Base-by-base conservation (phyloP, 768 basidiomycete species). In the Rhodotorula paludigena region DNA sequence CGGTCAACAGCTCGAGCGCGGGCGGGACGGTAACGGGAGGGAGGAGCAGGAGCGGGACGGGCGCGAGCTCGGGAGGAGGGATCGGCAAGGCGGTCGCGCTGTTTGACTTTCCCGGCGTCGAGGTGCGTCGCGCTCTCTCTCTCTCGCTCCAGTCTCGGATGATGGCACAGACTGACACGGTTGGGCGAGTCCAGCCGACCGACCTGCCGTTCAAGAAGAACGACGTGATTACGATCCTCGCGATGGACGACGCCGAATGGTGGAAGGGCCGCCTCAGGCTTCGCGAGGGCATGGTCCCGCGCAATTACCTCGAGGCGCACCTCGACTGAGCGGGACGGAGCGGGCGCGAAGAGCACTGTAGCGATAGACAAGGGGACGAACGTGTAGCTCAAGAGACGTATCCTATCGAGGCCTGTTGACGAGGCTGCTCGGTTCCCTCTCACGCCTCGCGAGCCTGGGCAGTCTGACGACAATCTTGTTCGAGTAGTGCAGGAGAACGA, bases 191-290 rank as follows among this genome's bases (percentile, higher is more conserved):
- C 21, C 41, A 71, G 70, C 28, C 61, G 23, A 68, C 64, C 16
- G 73, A 74, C 58, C 53, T 74, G n/a, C 60, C 73, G 18, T 74
- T 74, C 59, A 41, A 25, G 28, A 67, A 67, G 52, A n/a, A 32
- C 21, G 73, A 72, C 25, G 62, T 66, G 7, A 42, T 74, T 20
- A 48, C 51, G n/a, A 60, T 71, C 48, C 52, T 69, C 23, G 39
- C 47, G 11, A 42, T 42, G 41, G 41, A 42, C 44, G 64, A 64
- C 42, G 64, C 51, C 21, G 64, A 66, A 38, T 70, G 69, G 69
- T 70, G 59, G 59, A 58, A 48, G 25, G 69, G 69, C 3, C 47
- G 64, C 33, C 35, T 70, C 4, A 36, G 45, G 25, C 39, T 63
- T 8, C 23, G 32, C 5, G 69, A 61, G 32, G 63, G 63, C 18